Evolutionary conservation across 192 early-diverging fungal genomes (phyloP), one percentile per base, ranked within the genome.

Genomic region (Gaertneriomyces sp.): DNA sequence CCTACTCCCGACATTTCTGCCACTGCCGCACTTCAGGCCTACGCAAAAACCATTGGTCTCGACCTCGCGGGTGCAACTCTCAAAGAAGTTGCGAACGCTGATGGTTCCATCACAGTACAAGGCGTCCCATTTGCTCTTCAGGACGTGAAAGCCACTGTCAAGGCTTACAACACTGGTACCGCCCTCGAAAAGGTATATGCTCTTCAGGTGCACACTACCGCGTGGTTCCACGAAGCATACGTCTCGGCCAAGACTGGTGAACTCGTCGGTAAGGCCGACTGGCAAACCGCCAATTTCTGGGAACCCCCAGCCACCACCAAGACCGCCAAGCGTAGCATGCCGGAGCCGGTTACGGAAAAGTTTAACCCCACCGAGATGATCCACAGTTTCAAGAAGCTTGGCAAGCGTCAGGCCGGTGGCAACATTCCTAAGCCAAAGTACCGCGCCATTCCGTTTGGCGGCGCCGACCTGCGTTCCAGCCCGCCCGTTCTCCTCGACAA

Each of bases 271-370:
- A 57, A 58, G 7, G 12, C 53, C 43, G 47, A 66, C 64, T 66
- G 64, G 64, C 64, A 66, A 46, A 59, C 64, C 12, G 40, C 64
- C 14, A 66, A 66, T 56, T 66, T 58, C 46, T 66, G 64, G 64
- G 47, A 49, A 49, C 64, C 64, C 1, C 44, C 54, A 14, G 45
- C 55, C 10, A 12, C 14, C 8, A 33, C 55, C 38, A 33, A 33
- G 4, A 16, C 2, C 4, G 33, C 47, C 4, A 38, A 14, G 12
- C 7, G 14, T 25, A 44, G n/a, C 16, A 17, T 41, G 12, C 11
- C 41, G 0, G 55, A 49, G 17, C 17, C 17, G 2, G 6, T 41
- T 9, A 19, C 16, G 7, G 63, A 64, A 50, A 38, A 64, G 17
- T 7, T 3, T 53, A 56, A 4, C 39, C 6, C 20, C 49, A 6